A percentile compares a stretch with the other conserved stretches of the same genome.
phyloP scores from a whole-genome alignment of 2,329 filamentous ascomycete species.

The Verticillium nubilum region DNA sequence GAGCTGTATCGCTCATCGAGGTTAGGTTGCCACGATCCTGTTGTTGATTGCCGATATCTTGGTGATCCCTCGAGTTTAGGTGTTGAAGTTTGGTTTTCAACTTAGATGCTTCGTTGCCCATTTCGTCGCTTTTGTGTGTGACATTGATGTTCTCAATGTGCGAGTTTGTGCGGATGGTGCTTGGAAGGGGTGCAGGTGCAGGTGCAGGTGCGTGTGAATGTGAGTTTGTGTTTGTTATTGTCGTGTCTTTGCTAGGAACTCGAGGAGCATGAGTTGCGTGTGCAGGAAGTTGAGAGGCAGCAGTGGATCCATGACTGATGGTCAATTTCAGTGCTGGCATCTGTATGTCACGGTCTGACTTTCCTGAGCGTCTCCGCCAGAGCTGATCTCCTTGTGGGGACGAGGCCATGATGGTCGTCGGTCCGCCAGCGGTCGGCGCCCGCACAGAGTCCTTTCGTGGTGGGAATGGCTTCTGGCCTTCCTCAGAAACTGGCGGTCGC shows the following conservation, averaged over 20 bases:
- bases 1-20: background rate
- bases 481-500: background rate
- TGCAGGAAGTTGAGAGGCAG: slow-evolving; percentile 20
- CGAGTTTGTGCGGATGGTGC: background rate
- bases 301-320: slow-evolving; percentile 45
- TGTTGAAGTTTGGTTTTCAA: slow-evolving; percentile 21
- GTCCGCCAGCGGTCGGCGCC: background rate
- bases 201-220: slow-evolving; percentile 4
- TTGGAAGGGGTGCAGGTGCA: slow-evolving; percentile 17
- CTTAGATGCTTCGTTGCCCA: slow-evolving; percentile 28
- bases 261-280: background rate
- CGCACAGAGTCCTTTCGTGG: slow-evolving; percentile 13
- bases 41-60: slow-evolving; percentile 5
- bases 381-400: slow-evolving; percentile 27
- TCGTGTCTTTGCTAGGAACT: slow-evolving; percentile 4
- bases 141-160: background rate
- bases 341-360: slow-evolving; percentile 38
- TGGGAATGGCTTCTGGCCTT: slow-evolving; percentile 2
- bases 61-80: background rate
- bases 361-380: slow-evolving; percentile 47
- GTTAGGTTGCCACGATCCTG: slow-evolving; percentile 1
- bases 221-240: slow-evolving; percentile 2
- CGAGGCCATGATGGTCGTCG: slow-evolving; percentile 15
- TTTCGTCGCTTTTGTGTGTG: slow-evolving; percentile 11
- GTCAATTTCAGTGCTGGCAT: slow-evolving; percentile 44